Evolutionary conservation across 306 rosid species (phyloP), one percentile per base, ranked within the genome.

Genomic region (Amphicarpaea edgeworthii): DNA sequence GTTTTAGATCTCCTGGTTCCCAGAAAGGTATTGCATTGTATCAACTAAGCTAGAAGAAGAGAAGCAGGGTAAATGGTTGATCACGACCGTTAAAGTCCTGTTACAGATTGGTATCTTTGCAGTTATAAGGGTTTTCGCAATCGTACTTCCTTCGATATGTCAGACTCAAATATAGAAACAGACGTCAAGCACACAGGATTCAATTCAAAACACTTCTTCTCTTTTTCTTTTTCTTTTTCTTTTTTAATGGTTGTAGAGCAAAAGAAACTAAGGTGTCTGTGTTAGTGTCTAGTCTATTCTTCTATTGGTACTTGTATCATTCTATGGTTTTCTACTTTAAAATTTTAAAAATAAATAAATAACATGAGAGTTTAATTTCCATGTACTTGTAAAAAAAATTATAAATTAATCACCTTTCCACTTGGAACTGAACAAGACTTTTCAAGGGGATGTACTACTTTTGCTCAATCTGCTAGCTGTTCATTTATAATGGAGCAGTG

Each of bases 31-130:
- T 53, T 76, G 38, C 11, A 17, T 76, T 71, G 26, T 21, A 77
- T 86, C 64, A 79, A 78, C 50, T 49, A 77, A 83, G 80, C 78
- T 77, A 65, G 63, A 86, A 77, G 19, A 75, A 81, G 90, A 86
- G 78, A 83, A 86, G 72, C 72, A 64, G 74, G 40, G 8, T 55
- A 62, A 70, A 62, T 62, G 42, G 72, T 74, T 81, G 79, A 86
- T 83, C 78, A 54, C 65, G 85, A 83, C 90, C 84, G 87, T 86
- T 86, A 83, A 83, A 83, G 73, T 66, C 78, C 24, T 77, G 76
- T 79, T 68, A 43, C 74, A 45, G 80, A 75, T 81, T 70, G 80
- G 85, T 58, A 83, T 83, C 85, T 83, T 76, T 79, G 86, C 81
- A 83, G 85, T 76, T 85, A 73, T 65, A 43, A 80, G 72, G 46